Percentiles rank a stretch among this genome's conserved stretches.
Evolutionary conservation across 1,284 basidiomycete genomes (phyloP).

Genomic region (Salmacisia buchloeana): DNA sequence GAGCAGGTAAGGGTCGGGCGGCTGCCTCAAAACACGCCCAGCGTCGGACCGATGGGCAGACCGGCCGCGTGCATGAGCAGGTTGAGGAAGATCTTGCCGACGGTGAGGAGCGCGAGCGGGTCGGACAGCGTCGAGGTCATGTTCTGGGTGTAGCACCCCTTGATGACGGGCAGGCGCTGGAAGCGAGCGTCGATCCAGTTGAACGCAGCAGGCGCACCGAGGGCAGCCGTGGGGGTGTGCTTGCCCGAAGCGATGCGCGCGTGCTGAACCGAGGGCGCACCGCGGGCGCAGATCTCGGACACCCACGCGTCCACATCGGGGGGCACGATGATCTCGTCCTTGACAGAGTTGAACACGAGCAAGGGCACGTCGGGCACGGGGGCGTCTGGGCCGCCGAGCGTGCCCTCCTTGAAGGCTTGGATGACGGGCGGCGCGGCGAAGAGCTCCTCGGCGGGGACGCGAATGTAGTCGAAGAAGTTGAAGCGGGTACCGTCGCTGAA

Average conservation of each 20-base stretch:
- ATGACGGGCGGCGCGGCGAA: neutral
- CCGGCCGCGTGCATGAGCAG: neutral
- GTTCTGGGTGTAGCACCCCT: constrained; percentile 8
- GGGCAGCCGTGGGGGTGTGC: neutral
- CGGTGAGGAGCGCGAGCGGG: neutral
- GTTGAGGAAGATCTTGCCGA: neutral
- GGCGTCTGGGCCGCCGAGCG: neutral
- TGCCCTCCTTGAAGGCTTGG: neutral
- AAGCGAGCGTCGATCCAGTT: constrained; percentile 11
- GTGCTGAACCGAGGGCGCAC: constrained; percentile 7
- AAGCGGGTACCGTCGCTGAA: constrained; percentile 6
- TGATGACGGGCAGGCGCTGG: constrained; percentile 6
- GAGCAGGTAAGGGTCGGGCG: too few species aligned
- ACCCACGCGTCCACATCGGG: constrained; percentile 10
- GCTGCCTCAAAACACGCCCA: too few species aligned
- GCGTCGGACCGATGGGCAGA: neutral
- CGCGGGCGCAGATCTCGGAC: neutral
- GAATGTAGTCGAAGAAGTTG: constrained; percentile 10
- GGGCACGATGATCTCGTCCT: constrained; percentile 12
- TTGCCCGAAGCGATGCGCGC: neutral
- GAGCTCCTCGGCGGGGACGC: constrained; percentile 7
- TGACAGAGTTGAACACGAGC: constrained; percentile 7
- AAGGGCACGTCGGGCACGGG: constrained; percentile 7
- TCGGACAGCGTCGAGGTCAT: neutral
- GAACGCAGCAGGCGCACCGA: constrained; percentile 10